Conservation (phyloP, 306 rosid species). For the Sicyos edulis region DNA sequence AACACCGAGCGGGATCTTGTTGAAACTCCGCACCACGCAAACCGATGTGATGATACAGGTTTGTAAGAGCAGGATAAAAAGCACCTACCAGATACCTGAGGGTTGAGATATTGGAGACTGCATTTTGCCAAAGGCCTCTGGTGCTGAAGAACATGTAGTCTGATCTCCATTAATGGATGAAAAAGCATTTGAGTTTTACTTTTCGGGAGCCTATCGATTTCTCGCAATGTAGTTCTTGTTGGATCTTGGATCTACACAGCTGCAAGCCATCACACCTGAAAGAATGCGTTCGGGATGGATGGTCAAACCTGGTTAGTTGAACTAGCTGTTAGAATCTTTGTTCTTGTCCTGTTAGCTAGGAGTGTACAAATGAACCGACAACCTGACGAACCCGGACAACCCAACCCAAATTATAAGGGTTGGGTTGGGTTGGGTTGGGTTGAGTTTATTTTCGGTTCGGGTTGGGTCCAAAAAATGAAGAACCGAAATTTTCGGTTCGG, state of each 20-base stretch:
- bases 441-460: too few species aligned
- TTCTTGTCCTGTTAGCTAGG: too few species aligned
- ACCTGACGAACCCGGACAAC: too few species aligned
- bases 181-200: constrained; percentile 13
- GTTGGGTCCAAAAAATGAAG: too few species aligned
- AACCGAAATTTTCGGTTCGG: too few species aligned
- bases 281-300: background rate
- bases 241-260: background rate
- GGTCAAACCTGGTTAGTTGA: background rate
- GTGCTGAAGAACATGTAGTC: background rate
- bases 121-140: background rate
- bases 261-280: background rate
- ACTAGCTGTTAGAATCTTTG: background rate
- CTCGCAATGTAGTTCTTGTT: background rate
- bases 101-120: background rate
- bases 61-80: background rate
- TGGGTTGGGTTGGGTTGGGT: too few species aligned
- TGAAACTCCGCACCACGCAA: too few species aligned
- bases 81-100: background rate
- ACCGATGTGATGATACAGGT: too few species aligned
- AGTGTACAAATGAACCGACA: too few species aligned
- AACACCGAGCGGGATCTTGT: background rate
- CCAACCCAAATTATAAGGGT: too few species aligned
- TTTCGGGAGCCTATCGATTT: background rate
- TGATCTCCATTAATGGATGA: background rate